phyloP scores from a whole-genome alignment of 495 filamentous ascomycete genomes.

The Aspergillus sclerotioniger region DNA sequence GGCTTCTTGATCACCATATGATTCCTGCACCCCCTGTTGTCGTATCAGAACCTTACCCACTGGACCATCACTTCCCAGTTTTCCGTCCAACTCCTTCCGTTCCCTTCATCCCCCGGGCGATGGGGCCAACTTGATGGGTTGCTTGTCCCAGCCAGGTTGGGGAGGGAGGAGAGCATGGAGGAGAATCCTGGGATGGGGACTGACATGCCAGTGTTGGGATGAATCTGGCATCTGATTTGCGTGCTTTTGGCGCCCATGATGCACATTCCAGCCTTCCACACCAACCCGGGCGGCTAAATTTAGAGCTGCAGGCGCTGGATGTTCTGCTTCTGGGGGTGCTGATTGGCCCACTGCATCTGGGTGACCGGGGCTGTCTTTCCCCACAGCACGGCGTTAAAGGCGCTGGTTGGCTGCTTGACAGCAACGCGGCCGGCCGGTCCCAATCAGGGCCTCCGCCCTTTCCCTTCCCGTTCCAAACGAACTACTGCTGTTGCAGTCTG shows the following conservation, averaged over 20 bases:
- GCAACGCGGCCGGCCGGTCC: slow-evolving; percentile 23
- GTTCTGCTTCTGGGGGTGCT: slow-evolving; percentile 12
- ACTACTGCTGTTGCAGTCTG: slow-evolving; percentile 15
- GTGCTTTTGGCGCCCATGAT: slow-evolving; percentile 39
- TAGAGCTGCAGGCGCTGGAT: slow-evolving; percentile 34
- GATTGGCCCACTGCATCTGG: slow-evolving; percentile 20
- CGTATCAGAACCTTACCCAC: slow-evolving; percentile 16
- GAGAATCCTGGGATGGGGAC: slow-evolving; percentile 3
- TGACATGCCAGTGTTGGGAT: slow-evolving; percentile 20
- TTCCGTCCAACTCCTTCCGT: slow-evolving; percentile 7
- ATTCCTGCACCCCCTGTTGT: slow-evolving; percentile 1
- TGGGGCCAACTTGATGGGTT: slow-evolving; percentile 12
- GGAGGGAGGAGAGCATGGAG: slow-evolving; percentile 1
- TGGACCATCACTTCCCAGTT: slow-evolving; percentile 7
- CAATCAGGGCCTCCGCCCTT: slow-evolving; percentile 13
- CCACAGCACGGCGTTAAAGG: slow-evolving; percentile 4
- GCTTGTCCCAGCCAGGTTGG: background rate
- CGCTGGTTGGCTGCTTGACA: slow-evolving; percentile 17
- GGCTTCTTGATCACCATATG: slow-evolving; percentile 5
- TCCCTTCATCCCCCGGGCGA: slow-evolving; percentile 10
- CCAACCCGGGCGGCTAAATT: slow-evolving; percentile 43
- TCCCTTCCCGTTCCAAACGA: slow-evolving; percentile 20
- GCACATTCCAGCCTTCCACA: slow-evolving; percentile 27
- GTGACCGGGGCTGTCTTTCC: slow-evolving; percentile 16
- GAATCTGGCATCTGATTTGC: slow-evolving; percentile 32